These are phyloP conservation scores for Starmerella bombi DNA, from an alignment of 805 yeast genomes.

Conservation along the genomic window DNA sequence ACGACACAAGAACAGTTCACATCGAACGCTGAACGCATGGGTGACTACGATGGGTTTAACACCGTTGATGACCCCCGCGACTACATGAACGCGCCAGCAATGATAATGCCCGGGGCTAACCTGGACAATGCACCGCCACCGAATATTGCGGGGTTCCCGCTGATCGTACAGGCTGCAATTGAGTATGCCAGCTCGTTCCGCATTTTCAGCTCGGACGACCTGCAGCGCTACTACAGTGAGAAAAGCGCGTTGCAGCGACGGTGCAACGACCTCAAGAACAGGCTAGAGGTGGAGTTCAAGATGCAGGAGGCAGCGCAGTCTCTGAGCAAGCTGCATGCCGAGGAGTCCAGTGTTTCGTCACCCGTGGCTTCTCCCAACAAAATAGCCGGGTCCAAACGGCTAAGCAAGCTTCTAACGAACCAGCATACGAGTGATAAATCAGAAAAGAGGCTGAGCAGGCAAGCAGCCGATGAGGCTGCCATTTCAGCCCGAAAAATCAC, in stretches of 20 bases:
- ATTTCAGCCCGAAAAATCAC: constrained; percentile 13
- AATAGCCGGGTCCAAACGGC: constrained; percentile 2
- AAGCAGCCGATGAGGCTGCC: constrained; percentile 22
- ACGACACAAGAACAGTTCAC: no score
- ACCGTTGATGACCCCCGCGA: constrained; percentile 18
- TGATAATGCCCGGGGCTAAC: constrained; percentile 11
- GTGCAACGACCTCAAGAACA: constrained; percentile 13
- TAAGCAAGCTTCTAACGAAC: not conserved
- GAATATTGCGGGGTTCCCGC: constrained; percentile 4
- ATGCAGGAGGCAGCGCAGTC: constrained; percentile 23
- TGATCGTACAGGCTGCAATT: constrained; percentile 18
- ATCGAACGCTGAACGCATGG: no score
- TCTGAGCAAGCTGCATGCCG: constrained; percentile 16
- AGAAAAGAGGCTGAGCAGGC: constrained; percentile 18
- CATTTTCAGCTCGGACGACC: constrained; percentile 16
- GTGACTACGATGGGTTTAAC: constrained; percentile 17
- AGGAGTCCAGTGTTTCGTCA: constrained; percentile 1
- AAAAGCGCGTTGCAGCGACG: constrained; percentile 10
- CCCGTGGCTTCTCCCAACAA: not conserved
- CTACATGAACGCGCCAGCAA: constrained; percentile 23
- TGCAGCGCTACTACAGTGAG: constrained; percentile 16
- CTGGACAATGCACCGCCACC: not conserved
- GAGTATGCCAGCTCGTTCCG: constrained; percentile 13
- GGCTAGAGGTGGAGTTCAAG: constrained; percentile 19
- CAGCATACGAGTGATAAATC: constrained; percentile 1